Evolutionary conservation across 176 grass and related monocot genomes (phyloP).

Genomic region (Raddia guianensis): DNA sequence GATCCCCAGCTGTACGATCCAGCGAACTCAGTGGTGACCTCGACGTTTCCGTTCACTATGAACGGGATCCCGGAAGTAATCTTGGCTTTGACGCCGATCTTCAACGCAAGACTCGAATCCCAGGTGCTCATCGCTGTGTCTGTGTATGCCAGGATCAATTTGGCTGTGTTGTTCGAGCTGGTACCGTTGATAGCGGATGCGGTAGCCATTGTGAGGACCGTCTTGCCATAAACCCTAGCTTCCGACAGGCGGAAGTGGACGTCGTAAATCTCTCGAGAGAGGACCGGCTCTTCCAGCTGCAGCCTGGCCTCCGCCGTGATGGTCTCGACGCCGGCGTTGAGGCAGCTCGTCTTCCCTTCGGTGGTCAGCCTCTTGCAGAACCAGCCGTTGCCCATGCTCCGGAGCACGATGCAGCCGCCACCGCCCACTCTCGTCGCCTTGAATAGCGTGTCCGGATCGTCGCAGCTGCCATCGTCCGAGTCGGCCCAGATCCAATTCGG

Average conservation of each 20-base stretch:
- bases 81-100: background rate
- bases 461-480: too few relatives aligned
- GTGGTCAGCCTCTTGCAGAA: background rate
- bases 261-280: background rate
- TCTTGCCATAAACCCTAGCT: background rate
- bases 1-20: background rate
- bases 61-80: background rate
- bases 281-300: background rate
- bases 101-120: background rate
- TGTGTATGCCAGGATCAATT: background rate
- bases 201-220: background rate
- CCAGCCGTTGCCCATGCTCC: background rate
- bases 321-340: background rate
- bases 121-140: background rate
- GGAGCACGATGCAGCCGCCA: background rate
- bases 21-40: background rate
- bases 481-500: too few relatives aligned
- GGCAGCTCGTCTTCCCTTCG: background rate
- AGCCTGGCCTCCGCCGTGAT: background rate
- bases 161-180: background rate
- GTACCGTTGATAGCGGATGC: background rate
- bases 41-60: background rate
- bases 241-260: background rate
- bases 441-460: background rate
- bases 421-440: background rate